Conservation (phyloP, 257 asterid genomes). For the Dorcoceras hygrometricum region DNA sequence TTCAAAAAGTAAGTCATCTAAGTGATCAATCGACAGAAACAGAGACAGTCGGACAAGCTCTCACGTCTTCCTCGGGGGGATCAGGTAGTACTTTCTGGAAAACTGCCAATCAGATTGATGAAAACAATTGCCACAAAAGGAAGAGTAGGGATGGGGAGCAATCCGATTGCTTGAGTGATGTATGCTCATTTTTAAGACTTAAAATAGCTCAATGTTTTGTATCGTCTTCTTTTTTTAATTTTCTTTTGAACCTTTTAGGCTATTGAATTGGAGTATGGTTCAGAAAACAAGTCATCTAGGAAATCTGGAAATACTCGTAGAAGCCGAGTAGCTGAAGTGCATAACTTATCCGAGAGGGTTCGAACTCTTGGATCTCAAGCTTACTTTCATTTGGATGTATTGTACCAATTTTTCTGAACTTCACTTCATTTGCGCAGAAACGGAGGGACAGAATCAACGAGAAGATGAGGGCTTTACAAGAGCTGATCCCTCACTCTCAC, state of each 20-base stretch:
- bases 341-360: slow-evolving; percentile 47
- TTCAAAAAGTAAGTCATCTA: slow-evolving; percentile 30
- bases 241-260: slow-evolving; percentile 40
- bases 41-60: slow-evolving; percentile 40
- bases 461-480: slow-evolving; percentile 49
- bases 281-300: slow-evolving; percentile 40
- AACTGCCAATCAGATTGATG: slow-evolving; percentile 39
- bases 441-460: slow-evolving; percentile 55
- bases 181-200: slow-evolving; percentile 27
- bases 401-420: neutral
- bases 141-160: slow-evolving; percentile 59
- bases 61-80: slow-evolving; percentile 66
- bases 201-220: neutral
- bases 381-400: neutral
- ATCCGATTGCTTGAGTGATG: slow-evolving; percentile 71
- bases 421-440: slow-evolving; percentile 29
- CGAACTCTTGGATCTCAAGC: neutral
- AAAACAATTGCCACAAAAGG: slow-evolving; percentile 48
- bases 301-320: slow-evolving; percentile 54
- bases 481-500: slow-evolving; percentile 53
- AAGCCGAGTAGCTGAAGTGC: slow-evolving; percentile 57
- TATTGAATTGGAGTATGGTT: slow-evolving; percentile 51
- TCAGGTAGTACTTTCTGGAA: slow-evolving; percentile 62
- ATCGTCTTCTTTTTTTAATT: neutral
- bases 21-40: slow-evolving; percentile 34